Conservation (phyloP, 768 basidiomycete genomes). For the Candolleomyces aberdarensis region DNA sequence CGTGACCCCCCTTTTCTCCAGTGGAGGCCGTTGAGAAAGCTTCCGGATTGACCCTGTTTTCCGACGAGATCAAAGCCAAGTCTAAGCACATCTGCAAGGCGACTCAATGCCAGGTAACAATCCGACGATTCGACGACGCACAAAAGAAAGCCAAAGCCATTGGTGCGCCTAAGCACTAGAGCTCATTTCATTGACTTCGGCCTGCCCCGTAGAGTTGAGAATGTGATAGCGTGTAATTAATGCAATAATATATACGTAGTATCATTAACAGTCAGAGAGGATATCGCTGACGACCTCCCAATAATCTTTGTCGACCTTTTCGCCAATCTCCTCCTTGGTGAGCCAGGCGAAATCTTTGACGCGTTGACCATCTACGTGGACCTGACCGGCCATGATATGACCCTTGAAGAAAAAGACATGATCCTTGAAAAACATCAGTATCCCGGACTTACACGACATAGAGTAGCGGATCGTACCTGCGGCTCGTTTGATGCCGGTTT, state of each 20-base stretch:
- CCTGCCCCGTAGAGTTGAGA: neutral
- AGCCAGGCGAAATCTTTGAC: constrained; percentile 88
- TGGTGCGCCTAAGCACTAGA: constrained; percentile 43
- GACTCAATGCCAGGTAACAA: constrained; percentile 83
- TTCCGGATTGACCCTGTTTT: constrained; percentile 85
- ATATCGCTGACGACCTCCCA: constrained; percentile 80
- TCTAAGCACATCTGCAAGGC: constrained; percentile 88
- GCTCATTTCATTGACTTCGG: neutral
- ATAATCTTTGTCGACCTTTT: constrained; percentile 63
- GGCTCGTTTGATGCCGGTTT: constrained; percentile 21
- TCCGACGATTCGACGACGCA: constrained; percentile 89
- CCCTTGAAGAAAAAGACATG: constrained; percentile 90
- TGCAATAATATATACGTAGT: constrained; percentile 8
- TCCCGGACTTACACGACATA: neutral
- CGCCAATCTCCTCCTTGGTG: constrained; percentile 85
- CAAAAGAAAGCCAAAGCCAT: constrained; percentile 64
- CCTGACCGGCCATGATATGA: constrained; percentile 89
- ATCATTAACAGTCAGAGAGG: constrained; percentile 60
- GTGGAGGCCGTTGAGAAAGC: constrained; percentile 92
- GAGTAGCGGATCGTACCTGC: constrained; percentile 28
- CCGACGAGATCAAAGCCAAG: constrained; percentile 66
- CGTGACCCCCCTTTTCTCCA: constrained; percentile 24
- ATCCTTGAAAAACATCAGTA: constrained; percentile 39
- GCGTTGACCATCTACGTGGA: constrained; percentile 48
- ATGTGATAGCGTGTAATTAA: constrained; percentile 16